A percentile compares a stretch with the other conserved stretches of the same genome.
Evolutionary conservation across 1,284 basidiomycete genomes (phyloP).

Genomic region (Singerocomus inundabilis): DNA sequence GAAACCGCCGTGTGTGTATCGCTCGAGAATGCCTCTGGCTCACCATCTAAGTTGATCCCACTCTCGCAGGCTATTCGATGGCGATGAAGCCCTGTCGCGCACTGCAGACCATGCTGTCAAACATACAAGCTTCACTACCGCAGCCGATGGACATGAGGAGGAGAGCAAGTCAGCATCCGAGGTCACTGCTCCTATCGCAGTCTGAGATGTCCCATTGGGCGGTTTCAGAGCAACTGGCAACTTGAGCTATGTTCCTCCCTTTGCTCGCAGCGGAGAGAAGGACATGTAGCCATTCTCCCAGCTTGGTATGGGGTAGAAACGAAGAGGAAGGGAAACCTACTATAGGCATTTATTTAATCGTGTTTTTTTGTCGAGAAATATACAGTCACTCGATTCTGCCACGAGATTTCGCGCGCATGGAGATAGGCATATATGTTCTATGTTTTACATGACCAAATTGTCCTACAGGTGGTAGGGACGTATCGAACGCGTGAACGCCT

Average conservation of each 20-base stretch:
- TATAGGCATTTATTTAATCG: neutral
- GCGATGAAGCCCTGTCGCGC: neutral
- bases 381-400: neutral
- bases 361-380: neutral
- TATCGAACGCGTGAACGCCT: too few species aligned
- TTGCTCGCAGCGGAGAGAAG: neutral
- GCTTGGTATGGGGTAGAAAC: too few species aligned
- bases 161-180: neutral
- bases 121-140: neutral
- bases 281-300: too few species aligned
- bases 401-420: neutral
- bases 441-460: too few species aligned
- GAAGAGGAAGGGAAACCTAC: neutral
- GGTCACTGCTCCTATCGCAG: neutral
- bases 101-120: neutral
- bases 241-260: neutral
- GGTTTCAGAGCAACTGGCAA: neutral
- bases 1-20: constrained; percentile 11
- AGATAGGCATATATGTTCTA: too few species aligned
- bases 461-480: too few species aligned
- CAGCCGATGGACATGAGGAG: neutral
- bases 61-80: neutral
- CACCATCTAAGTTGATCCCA: neutral
- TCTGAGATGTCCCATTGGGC: neutral
- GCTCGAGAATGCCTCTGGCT: neutral